Evolutionary conservation across 2,329 filamentous ascomycete genomes (phyloP), one percentile per base, ranked within the genome.

Genomic region (Cercospora sp.): DNA sequence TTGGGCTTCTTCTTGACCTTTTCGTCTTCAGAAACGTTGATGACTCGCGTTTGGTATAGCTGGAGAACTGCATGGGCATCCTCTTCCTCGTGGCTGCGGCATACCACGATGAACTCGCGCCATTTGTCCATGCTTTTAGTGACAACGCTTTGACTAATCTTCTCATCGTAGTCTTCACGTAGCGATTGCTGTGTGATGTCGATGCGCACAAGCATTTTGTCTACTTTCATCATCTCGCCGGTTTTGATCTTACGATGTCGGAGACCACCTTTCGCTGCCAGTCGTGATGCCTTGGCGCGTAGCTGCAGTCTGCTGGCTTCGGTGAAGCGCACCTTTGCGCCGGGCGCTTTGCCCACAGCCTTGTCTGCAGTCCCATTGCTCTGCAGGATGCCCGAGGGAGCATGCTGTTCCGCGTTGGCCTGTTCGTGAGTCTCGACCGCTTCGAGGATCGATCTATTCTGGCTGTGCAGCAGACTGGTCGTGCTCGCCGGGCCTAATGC

Each of bases 191-290:
- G 74, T 49, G 82, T 81, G 65, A 79, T 74, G 72, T 89, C 89
- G 26, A 89, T 83, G 24, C 87, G 83, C 21, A 90, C 85, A 24
- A 91, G 83, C 89, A 91, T 91, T 68, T 85, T 87, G 74, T 90
- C 88, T 78, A 89, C 88, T 77, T 90, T 90, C 66, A 90, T 81
- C 62, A 90, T 86, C 69, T 89, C 85, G 5, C 89, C 89, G 71
- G 88, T 84, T 61, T 81, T 80, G 55, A 81, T 75, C 68, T 79
- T 81, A 63, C 77, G 71, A 49, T 69, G 74, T 28, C 70, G 70
- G 12, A 78, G 70, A 28, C 51, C 71, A 34, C 76, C 75, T 51
- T 66, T 68, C 16, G 73, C 72, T 8, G 76, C 76, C 63, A 78
- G 66, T 13, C 76, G 75, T 34, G 71, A 72, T 13, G 76, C 76